Evolutionary conservation across 441 rosid species (phyloP), one percentile per base, ranked within the genome.

Genomic region (Sinapis alba): DNA sequence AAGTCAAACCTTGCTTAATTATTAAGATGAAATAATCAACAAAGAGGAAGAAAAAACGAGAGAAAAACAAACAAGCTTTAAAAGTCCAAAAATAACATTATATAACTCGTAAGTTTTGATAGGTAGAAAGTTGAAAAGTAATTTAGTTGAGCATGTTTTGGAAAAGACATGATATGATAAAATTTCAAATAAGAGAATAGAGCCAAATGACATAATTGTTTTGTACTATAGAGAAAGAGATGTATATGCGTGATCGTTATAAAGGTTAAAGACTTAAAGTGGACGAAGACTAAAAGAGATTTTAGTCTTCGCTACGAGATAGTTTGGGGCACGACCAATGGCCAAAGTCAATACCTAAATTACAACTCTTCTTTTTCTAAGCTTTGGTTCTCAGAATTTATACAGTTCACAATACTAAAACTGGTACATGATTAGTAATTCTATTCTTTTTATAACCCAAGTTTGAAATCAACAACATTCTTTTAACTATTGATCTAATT

Each of bases 251-350:
- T n/a, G 21, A 30, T 32, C 19, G 13, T 18, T 67, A 30, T 5
- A 51, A 12, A 53, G 32, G 38, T 28, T 28, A 28, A 28, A 28
- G 27, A n/a, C n/a, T 32, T 18, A 20, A 53, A 53, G 61, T 51
- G 47, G 51, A 68, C 30, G 62, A 32, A 36, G 72, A 68, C 72
- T 68, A 54, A 34, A 68, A 68, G 72, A 32, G 23, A 51, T 50
- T 67, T 18, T 66, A 18, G 70, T 66, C 70, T 41, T 66, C 60
- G 43, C 51, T 66, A 18, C 27, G 19, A 11, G 9, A 32, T 32
- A 8, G 38, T 32, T 24, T n/a, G n/a, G 45, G 45, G 13, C 51
- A 43, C 6, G 54, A 16, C 54, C 51, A 43, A 43, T 66, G 27
- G 26, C 53, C 7, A 12, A 13, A 24, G 34, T 11, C 7, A 57